These are phyloP conservation scores for Penicillium alfredii DNA, from an alignment of 495 filamentous ascomycete species.

Conservation along the genomic window DNA sequence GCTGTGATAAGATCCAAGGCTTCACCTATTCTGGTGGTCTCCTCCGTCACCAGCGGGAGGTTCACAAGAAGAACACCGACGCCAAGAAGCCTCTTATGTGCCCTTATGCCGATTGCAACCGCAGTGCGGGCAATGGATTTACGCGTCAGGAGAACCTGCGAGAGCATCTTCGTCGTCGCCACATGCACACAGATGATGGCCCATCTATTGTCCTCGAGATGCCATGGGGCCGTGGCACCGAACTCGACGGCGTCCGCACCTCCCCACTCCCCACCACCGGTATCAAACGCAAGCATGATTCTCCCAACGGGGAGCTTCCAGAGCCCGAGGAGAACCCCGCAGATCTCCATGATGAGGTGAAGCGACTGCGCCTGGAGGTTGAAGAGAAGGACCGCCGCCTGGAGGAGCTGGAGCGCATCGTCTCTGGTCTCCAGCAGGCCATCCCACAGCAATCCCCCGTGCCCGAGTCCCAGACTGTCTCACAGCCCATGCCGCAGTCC, in stretches of 20 bases:
- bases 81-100: constrained; percentile 78
- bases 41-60: constrained; percentile 81
- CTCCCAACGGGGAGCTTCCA: constrained; percentile 29
- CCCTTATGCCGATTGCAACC: constrained; percentile 79
- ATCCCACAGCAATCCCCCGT: constrained; percentile 29
- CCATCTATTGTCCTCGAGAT: constrained; percentile 28
- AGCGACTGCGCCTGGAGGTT: constrained; percentile 50
- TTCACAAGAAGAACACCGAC: constrained; percentile 79
- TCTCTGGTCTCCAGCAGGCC: constrained; percentile 38
- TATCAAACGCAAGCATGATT: constrained; percentile 43
- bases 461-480: constrained; percentile 11
- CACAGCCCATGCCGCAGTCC: constrained; percentile 11
- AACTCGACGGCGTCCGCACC: constrained; percentile 23
- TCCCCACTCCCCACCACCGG: constrained; percentile 21
- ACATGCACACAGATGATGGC: constrained; percentile 49
- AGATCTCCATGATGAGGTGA: constrained; percentile 52
- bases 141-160: constrained; percentile 85
- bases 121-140: constrained; percentile 73
- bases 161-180: constrained; percentile 84
- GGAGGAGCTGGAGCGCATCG: constrained; percentile 41
- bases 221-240: constrained; percentile 22
- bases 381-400: constrained; percentile 46
- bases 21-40: constrained; percentile 93
- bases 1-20: constrained; percentile 82
- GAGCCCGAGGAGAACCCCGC: constrained; percentile 37